Evolutionary conservation across 495 filamentous ascomycete species (phyloP), one percentile per base, ranked within the genome.

Genomic region (Baudoinia panamericana): DNA sequence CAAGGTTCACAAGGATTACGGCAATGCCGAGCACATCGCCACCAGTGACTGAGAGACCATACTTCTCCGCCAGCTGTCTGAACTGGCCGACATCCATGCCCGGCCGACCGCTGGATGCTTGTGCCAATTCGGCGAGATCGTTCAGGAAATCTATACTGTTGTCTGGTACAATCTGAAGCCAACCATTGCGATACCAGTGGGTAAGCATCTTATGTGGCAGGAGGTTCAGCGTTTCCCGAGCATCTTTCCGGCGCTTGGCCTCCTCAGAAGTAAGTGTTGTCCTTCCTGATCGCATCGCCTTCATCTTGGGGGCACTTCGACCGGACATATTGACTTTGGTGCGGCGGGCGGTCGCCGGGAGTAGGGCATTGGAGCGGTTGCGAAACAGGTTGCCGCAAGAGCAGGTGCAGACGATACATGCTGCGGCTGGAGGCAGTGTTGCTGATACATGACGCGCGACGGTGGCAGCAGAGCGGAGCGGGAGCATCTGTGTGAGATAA

Each of bases 341-440:
- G 16, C 16, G n/a, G 39, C 18, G 5, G 18, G 24, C n/a, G n/a
- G n/a, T n/a, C n/a, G n/a, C n/a, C n/a, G n/a, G n/a, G n/a, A n/a
- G n/a, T n/a, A 27, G 12, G 19, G 13, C 41, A 13, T 23, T 29
- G n/a, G n/a, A n/a, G n/a, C n/a, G 3, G 15, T 16, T 22, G 9
- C 22, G 30, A 7, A 36, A 6, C n/a, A 36, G 19, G 31, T 4
- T 22, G 32, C 41, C 41, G 32, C 41, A 43, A 18, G 22, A 9
- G 41, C 41, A 43, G 32, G 12, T 27, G 19, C 41, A 43, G 9
- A 25, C 11, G 4, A 25, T 36, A 18, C 41, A 43, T 5, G 26
- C 12, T 24, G 17, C 24, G 17, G n/a, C n/a, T n/a, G n/a, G n/a
- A n/a, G n/a, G n/a, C n/a, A n/a, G n/a, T n/a, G n/a, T n/a, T n/a